These are phyloP conservation scores for Excoecaria agallocha DNA, from an alignment of 345 rosid species.

Conservation along the genomic window DNA sequence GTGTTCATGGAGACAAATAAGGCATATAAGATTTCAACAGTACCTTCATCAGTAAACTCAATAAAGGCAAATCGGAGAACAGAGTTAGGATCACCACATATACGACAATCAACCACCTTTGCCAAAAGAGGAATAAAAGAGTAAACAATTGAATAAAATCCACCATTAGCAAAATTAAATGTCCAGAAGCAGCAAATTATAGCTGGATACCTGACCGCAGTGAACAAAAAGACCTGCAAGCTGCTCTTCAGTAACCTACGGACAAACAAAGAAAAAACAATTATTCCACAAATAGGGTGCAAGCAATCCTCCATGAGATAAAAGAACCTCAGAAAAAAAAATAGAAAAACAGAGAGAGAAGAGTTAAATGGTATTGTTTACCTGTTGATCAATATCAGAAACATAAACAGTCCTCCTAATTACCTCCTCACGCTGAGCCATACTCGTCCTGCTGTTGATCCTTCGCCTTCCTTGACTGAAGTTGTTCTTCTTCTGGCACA, in stretches of 20 bases:
- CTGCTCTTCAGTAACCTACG: conserved; percentile 86
- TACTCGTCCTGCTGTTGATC: conserved; percentile 71
- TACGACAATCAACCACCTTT: conserved; percentile 61
- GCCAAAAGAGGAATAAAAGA: neutral
- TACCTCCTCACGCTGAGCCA: conserved; percentile 88
- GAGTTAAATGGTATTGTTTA: conserved; percentile 15
- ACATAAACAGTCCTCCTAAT: conserved; percentile 85
- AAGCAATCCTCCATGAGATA: conserved; percentile 6
- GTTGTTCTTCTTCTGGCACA: conserved; percentile 62
- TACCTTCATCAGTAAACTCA: conserved; percentile 96
- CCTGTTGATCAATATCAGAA: conserved; percentile 81
- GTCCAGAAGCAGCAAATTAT: conserved; percentile 2
- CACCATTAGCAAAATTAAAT: neutral
- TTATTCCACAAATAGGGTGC: conserved; percentile 10
- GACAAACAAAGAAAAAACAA: conserved; percentile 12
- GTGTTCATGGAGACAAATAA: neutral
- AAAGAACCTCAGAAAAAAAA: neutral
- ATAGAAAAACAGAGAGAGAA: neutral
- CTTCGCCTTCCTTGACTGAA: conserved; percentile 71
- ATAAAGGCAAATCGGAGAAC: conserved; percentile 91
- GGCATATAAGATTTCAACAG: conserved; percentile 19
- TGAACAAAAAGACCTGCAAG: conserved; percentile 79
- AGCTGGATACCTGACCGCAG: conserved; percentile 64
- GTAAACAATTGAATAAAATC: conserved; percentile 1
- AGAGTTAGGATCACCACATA: conserved; percentile 93